Evolutionary conservation across 345 rosid genomes (phyloP).

Genomic region (Sonneratia caseolaris): DNA sequence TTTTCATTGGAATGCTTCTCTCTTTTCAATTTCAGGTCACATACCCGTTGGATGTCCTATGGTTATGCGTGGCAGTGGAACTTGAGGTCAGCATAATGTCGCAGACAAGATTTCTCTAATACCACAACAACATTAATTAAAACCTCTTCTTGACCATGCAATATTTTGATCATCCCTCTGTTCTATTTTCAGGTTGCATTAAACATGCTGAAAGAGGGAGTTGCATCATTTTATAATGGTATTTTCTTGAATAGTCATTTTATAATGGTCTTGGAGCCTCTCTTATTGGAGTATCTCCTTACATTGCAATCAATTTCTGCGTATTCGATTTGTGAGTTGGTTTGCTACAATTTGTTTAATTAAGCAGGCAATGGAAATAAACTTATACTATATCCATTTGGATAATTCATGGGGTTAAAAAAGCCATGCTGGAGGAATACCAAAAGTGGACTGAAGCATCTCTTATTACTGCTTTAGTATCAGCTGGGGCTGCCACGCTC

Average conservation of each 20-base stretch:
- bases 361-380: background rate
- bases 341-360: constrained; percentile 5
- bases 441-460: constrained; percentile 67
- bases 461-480: constrained; percentile 68
- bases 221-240: constrained; percentile 56
- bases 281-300: constrained; percentile 86
- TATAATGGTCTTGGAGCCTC: constrained; percentile 82
- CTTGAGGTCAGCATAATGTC: constrained; percentile 75
- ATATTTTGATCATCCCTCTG: constrained; percentile 1
- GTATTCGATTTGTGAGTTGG: constrained; percentile 79
- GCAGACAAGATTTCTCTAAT: constrained; percentile 39
- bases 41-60: constrained; percentile 91
- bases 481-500: constrained; percentile 77
- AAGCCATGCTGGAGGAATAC: constrained; percentile 75
- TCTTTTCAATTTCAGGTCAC: constrained; percentile 42
- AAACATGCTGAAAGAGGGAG: constrained; percentile 91
- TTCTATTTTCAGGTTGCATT: constrained; percentile 57
- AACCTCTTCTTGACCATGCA: background rate
- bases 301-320: constrained; percentile 93
- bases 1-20: background rate
- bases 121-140: background rate
- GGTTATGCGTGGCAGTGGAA: constrained; percentile 88
- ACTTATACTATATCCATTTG: background rate
- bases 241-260: no score
- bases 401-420: constrained; percentile 62